Percentiles rank a stretch among this genome's conserved stretches.
Evolutionary conservation across 23 red algal genomes (phyloP).

Genomic region (Chondrus crispus): DNA sequence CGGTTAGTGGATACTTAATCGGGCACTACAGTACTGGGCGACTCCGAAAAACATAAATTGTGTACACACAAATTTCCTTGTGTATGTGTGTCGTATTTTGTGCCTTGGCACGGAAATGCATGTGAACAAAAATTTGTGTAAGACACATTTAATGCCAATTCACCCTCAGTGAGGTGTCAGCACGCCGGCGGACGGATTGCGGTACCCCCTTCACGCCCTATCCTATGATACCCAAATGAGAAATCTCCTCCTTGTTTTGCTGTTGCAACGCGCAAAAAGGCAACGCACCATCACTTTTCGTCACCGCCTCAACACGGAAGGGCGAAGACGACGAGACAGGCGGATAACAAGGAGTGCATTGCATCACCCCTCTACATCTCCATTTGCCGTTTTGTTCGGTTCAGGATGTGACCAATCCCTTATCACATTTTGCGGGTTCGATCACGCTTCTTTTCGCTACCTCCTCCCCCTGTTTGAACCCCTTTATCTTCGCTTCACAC

Average conservation of each 20-base stretch:
- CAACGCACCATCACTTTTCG: neutral
- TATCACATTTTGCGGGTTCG: neutral
- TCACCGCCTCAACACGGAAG: neutral
- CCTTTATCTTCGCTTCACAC: neutral
- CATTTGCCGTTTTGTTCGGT: neutral
- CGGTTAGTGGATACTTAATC: no score
- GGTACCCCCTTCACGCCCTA: no score
- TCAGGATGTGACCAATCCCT: neutral
- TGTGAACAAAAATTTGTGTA: no score
- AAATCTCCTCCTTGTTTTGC: neutral
- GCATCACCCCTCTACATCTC: neutral
- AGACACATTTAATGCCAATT: no score
- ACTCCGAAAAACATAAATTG: no score
- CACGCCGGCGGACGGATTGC: no score
- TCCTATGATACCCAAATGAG: no score
- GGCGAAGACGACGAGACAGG: neutral
- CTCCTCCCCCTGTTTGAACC: neutral
- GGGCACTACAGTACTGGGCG: no score
- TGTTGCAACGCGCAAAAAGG: neutral
- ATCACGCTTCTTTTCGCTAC: neutral
- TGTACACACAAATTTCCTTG: no score
- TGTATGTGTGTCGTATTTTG: no score
- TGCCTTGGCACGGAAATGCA: no score
- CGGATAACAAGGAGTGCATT: neutral
- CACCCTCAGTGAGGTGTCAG: no score